Base-by-base conservation (phyloP, 805 yeast species). In the Babjeviella inositovora region DNA sequence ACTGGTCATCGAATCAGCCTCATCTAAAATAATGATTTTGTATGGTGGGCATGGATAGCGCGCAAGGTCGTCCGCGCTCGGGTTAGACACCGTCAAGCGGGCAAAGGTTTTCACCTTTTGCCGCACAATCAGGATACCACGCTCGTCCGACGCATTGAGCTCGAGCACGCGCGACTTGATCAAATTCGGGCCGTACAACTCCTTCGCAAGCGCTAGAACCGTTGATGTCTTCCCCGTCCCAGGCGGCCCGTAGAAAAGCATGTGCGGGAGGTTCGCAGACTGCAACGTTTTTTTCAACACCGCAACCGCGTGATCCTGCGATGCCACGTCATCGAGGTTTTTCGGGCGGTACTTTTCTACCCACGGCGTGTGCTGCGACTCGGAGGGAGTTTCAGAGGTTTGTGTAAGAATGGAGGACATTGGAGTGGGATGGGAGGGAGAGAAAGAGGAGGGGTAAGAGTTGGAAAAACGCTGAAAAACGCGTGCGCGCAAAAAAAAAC, bases 11-110 rank as follows among this genome's bases (percentile, higher is more conserved):
- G 90, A 74, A 43, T 84, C 96, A 1, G 95, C 96, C 49, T 84
- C 98, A 47, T 87, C 98, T 25, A 90, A 51, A 20, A 90, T 80
- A 32, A 90, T 76, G 37, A 90, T 70, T 44, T 90, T 90, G 49
- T 80, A 90, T 5, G 97, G 96, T 1, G 98, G 97, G 42, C 97
- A 87, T 2, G 97, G 95, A 49, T 84, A 85, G 11, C 70, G 62
- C 19, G 53, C 65, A 23, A 64, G 47, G 36, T 77, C 90, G 19
- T 70, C 74, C 9, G 59, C 54, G 1, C 77, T 43, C 1, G 96
- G 92, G 29, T 75, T 76, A 1, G 95, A 74, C 2, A 85, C 81
- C 0, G 84, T 65, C 21, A 84, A 51, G 29, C 94, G 58, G 9
- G 97, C 96, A 47, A 82, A 81, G 39, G 67, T 76, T 50, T 81